Conservation (phyloP, 108 stramenopile genomes). For the Cyclotella sp. region DNA sequence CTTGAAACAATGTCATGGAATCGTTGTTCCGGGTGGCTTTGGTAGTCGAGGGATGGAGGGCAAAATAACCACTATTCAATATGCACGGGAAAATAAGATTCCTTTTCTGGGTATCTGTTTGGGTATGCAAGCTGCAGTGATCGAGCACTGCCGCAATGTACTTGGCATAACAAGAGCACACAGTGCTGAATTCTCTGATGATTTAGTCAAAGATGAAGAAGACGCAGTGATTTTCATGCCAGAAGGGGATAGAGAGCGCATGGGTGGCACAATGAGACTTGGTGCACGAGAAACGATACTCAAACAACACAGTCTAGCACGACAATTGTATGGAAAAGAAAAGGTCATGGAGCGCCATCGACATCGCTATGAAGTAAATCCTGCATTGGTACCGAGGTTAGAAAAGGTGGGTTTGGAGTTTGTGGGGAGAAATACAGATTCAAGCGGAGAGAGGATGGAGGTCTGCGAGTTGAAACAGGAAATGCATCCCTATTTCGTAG, state of each 20-base stretch:
- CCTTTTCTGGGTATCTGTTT: conserved; percentile 85
- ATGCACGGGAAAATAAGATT: conserved; percentile 59
- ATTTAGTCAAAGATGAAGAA: conserved; percentile 54
- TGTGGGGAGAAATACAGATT: conserved; percentile 56
- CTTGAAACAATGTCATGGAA: conserved; percentile 74
- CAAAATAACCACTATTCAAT: conserved; percentile 75
- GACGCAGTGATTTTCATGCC: conserved; percentile 89
- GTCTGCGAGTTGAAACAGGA: conserved; percentile 45
- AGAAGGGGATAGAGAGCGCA: conserved; percentile 61
- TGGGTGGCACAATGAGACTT: conserved; percentile 60
- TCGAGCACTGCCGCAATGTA: conserved; percentile 81
- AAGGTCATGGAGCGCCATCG: conserved; percentile 58
- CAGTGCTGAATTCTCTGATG: conserved; percentile 74
- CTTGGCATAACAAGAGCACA: conserved; percentile 65
- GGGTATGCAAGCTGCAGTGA: conserved; percentile 86
- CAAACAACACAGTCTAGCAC: conserved; percentile 43
- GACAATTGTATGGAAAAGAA: conserved; percentile 49
- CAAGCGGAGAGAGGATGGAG: conserved; percentile 59
- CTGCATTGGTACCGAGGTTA: conserved; percentile 45
- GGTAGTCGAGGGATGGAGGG: conserved; percentile 80
- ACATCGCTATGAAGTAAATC: conserved; percentile 59
- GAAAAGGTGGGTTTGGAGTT: conserved; percentile 53
- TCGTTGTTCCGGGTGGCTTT: conserved; percentile 98
- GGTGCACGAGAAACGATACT: conserved; percentile 56
- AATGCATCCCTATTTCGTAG: conserved; percentile 51